phyloP scores from a whole-genome alignment of 257 asterid species.

The Capsicum pubescens region DNA sequence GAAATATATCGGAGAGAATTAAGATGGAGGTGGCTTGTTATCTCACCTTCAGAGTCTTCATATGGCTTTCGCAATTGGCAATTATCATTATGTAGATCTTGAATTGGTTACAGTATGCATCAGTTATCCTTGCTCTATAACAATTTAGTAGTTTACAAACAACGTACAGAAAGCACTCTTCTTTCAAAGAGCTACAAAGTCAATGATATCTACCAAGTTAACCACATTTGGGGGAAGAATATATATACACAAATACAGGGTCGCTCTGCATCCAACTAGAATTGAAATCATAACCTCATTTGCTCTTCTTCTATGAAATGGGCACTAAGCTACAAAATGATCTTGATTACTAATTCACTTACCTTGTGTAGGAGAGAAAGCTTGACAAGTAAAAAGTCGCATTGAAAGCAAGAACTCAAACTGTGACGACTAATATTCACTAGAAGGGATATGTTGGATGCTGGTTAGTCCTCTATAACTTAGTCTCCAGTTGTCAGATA shows the following conservation, averaged over 20 bases:
- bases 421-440: not conserved
- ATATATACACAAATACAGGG: not conserved
- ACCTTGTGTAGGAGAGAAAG: not conserved
- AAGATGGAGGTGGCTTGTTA: not conserved
- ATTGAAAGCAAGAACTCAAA: not conserved
- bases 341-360: not conserved
- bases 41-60: not conserved
- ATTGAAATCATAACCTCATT: not conserved
- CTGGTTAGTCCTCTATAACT: not conserved
- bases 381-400: not conserved
- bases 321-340: not conserved
- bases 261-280: not conserved
- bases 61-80: not conserved
- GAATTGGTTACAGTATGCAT: not conserved
- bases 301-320: not conserved
- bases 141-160: not conserved
- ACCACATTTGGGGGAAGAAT: not conserved
- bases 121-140: not conserved
- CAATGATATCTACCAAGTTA: not conserved
- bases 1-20: not conserved
- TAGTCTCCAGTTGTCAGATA: not conserved
- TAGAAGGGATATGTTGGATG: not conserved
- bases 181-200: not conserved
- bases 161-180: not conserved
- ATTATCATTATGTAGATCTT: not conserved